Evolutionary conservation across 1,284 basidiomycete genomes (phyloP).

Genomic region (Moesziomyces sp.): DNA sequence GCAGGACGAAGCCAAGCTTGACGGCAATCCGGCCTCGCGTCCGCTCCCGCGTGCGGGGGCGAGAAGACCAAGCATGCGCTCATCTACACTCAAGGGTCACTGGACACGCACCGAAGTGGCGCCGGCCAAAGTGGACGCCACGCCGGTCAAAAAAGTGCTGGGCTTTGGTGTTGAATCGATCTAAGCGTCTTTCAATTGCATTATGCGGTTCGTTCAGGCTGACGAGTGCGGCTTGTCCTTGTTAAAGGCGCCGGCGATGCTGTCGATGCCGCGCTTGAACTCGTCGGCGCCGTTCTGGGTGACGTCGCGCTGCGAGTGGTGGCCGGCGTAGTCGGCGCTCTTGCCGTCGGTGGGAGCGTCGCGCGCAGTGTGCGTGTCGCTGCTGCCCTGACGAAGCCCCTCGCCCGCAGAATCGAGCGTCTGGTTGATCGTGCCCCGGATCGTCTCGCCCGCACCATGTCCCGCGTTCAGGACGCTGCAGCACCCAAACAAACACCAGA

Average conservation of each 20-base stretch:
- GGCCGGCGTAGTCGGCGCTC: conserved; percentile 21
- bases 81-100: conserved; percentile 38
- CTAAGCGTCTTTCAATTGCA: not conserved
- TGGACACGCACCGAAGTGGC: conserved; percentile 18
- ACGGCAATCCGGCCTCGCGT: not conserved
- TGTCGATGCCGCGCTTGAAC: conserved; percentile 29
- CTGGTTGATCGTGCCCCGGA: conserved; percentile 57
- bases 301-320: conserved; percentile 12
- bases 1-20: conserved; percentile 21
- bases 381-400: conserved; percentile 22
- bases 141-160: conserved; percentile 27
- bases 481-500: not conserved
- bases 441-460: conserved; percentile 54
- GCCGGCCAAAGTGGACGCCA: conserved; percentile 25
- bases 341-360: conserved; percentile 14
- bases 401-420: conserved; percentile 49
- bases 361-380: not conserved
- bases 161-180: conserved; percentile 38
- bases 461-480: conserved; percentile 41
- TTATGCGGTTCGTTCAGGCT: too few relatives aligned
- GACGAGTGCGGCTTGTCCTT: not conserved
- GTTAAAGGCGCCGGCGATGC: conserved; percentile 4
- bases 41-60: conserved; percentile 7
- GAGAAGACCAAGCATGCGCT: conserved; percentile 25
- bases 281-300: conserved; percentile 28